Base-by-base conservation (phyloP, 2,329 filamentous ascomycete species). In the Plectosphaerella sp. region DNA sequence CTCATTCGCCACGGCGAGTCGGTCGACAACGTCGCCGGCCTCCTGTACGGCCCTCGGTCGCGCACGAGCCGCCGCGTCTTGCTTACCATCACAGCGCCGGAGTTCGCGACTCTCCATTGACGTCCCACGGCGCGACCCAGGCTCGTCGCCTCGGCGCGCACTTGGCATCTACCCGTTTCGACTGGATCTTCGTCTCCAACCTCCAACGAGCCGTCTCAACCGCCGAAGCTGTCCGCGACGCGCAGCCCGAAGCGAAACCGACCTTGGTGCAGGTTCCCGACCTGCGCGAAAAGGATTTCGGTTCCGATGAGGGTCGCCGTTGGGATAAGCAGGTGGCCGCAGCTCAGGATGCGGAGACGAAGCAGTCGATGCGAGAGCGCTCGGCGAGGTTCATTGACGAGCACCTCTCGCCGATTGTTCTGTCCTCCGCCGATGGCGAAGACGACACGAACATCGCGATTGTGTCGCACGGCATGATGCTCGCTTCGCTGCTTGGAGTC, bases 1-100 rank as follows among this genome's bases (percentile, higher is more conserved):
- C 78, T 96, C 61, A 83, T 96, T 62, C 86, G 91, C 52, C 91
- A 96, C 76, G 91, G 87, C 64, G 91, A 96, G 73, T 93, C 90
- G 15, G 88, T 95, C 58, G 89, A 96, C 71, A 96, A 96, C 67
- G 87, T 94, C 53, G 87, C 87, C 41, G 81, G 85, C 51, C 71
- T 89, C 54, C 92, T 88, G 87, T 89, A 76, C 62, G 80, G 37
- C 37, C 37, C 41, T 43, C 28, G 28, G 28, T 33, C 28, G 28
- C 28, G 28, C 28, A 33, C 28, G 28, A 33, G 28, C 8, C 28
- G 28, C 8, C 28, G 11, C 28, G 28, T 33, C 11, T 33, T 33
- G 11, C 28, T 33, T 33, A 33, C 28, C 28, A 11, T 43, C 41
- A 6, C 52, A 73, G 86, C 71, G 91, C 91, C 60, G 91, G 91